Base-by-base conservation (phyloP, 257 asterid species). In the Mitragyna speciosa region DNA sequence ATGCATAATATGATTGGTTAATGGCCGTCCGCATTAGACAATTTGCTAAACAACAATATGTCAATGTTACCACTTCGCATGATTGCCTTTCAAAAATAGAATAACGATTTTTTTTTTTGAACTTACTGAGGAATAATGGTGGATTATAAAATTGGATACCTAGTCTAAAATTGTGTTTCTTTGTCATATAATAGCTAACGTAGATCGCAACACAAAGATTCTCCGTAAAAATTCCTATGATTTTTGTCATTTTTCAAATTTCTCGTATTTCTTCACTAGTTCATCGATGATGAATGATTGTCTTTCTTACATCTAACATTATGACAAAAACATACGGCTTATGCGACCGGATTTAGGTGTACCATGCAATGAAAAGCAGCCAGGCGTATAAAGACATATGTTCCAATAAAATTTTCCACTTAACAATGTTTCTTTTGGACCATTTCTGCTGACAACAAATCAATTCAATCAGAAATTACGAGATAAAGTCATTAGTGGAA, bases 121-220 rank as follows among this genome's bases (percentile, higher is more conserved):
- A 6, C 59, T 26, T 45, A 16, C 26, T 63, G 16, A 26, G 72
- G 72, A 22, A 41, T 76, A 26, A 45, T 47, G 45, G 54, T 70
- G 15, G 16, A 66, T 31, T 12, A 0, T 14, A 31, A 66, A 66
- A 14, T 30, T 12, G 16, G 31, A 14, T 30, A 15, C n/a, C 58
- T 22, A 73, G 41, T 54, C 49, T 17, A 41, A 49, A 51, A 20
- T 14, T 17, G 26, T n/a, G 47, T 64, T 45, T 76, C 26, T 0
- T 71, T 41, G 65, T 79, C 58, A 59, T 79, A 56, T 70, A 78
- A 70, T 61, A 45, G 49, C 7, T 45, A 36, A 36, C 20, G 14
- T 7, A 76, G 61, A 61, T 45, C 20, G 36, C 61, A 43, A 3
- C 26, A 28, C 20, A 43, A 61, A 47, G 74, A 81, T 58, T 58